phyloP scores from a whole-genome alignment of 1,139 yeast species.

The Torulaspora pretoriensis region DNA sequence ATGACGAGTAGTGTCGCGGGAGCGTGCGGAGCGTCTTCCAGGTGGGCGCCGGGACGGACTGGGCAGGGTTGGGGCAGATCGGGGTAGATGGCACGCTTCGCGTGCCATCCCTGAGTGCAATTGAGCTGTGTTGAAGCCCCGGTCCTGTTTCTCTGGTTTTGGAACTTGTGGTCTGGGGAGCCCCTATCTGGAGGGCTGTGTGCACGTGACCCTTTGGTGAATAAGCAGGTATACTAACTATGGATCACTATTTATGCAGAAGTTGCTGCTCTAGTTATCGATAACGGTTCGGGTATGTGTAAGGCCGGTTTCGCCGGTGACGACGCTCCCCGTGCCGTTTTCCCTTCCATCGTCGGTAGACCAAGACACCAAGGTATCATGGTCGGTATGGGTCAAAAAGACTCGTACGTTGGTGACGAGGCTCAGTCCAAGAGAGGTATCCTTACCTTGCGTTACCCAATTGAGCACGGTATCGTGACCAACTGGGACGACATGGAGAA shows the following conservation, averaged over 20 bases:
- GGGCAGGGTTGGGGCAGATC: background rate
- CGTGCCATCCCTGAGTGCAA: background rate
- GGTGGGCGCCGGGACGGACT: background rate
- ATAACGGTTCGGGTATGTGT: conserved; percentile 99
- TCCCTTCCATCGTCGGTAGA: conserved; percentile 99
- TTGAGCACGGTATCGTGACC: conserved; percentile 99
- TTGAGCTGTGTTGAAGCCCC: too few relatives aligned
- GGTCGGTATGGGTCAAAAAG: conserved; percentile 99
- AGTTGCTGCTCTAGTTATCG: conserved; percentile 66
- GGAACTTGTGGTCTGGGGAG: background rate
- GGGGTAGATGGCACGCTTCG: background rate
- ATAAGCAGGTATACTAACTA: conserved; percentile 9
- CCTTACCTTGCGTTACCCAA: conserved; percentile 96
- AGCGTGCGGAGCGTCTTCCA: background rate
- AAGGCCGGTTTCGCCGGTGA: conserved; percentile 99
- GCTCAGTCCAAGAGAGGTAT: conserved; percentile 99
- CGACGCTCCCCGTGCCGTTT: conserved; percentile 99
- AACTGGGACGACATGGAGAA: conserved; percentile 99
- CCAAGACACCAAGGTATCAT: conserved; percentile 99
- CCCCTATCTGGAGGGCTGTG: background rate
- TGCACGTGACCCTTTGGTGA: background rate
- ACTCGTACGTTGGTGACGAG: conserved; percentile 99
- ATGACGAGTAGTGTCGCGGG: background rate
- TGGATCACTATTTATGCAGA: conserved; percentile 21
- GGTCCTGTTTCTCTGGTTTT: too few relatives aligned